A percentile compares a stretch with the other conserved stretches of the same genome.
Conservation (phyloP, 305 asterid species). For the Fraxinus angustifolia region DNA sequence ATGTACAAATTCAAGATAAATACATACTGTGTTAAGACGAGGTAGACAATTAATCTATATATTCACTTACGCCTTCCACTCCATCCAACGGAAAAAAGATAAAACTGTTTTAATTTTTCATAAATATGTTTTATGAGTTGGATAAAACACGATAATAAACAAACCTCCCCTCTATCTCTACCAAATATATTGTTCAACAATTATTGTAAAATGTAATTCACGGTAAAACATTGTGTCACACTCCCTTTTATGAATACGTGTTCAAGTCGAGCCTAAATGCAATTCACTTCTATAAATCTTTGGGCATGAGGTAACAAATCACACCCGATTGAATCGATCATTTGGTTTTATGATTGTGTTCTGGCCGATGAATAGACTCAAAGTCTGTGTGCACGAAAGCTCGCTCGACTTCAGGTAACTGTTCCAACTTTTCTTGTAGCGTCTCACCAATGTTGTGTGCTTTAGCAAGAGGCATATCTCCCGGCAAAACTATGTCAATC, state of each 20-base stretch:
- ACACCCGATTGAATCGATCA: background rate
- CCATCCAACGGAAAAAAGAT: background rate
- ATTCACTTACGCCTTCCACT: background rate
- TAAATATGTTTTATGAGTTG: background rate
- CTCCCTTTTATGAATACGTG: background rate
- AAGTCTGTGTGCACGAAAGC: slow-evolving; percentile 45
- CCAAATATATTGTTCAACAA: background rate
- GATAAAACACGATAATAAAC: background rate
- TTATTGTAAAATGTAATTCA: background rate
- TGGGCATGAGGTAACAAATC: background rate
- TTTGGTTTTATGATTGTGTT: slow-evolving; percentile 21
- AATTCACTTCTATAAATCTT: background rate
- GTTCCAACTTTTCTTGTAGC: slow-evolving; percentile 39
- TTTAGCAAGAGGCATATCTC: slow-evolving; percentile 28
- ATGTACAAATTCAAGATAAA: background rate
- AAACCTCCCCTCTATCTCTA: background rate
- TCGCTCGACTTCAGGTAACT: slow-evolving; percentile 37
- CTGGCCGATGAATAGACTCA: slow-evolving; percentile 39
- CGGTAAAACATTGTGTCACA: background rate
- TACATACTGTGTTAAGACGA: background rate
- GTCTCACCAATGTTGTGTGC: slow-evolving; percentile 45
- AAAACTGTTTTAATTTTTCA: background rate
- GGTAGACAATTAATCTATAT: too few relatives aligned
- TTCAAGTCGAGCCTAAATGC: background rate
- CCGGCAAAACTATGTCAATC: slow-evolving; percentile 38